phyloP scores from a whole-genome alignment of 2,329 filamentous ascomycete genomes.

The Pestalotiopsis sp. region DNA sequence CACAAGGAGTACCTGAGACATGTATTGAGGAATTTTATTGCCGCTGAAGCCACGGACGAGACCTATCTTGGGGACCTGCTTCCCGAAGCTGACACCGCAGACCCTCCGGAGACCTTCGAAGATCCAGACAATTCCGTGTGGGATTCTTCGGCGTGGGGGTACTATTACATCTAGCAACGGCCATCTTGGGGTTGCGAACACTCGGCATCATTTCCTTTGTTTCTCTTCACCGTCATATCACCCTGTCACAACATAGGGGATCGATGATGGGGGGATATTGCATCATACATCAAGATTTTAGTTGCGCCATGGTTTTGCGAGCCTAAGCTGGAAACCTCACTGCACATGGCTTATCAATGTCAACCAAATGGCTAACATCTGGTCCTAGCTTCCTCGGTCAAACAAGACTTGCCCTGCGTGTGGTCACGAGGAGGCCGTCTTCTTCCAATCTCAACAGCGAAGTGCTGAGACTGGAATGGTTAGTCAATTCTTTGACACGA shows the following conservation, averaged over 20 bases:
- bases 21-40: too few relatives aligned
- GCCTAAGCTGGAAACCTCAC: slow-evolving; percentile 24
- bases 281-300: too few relatives aligned
- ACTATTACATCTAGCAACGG: not conserved
- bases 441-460: slow-evolving; percentile 98
- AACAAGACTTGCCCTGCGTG: slow-evolving; percentile 86
- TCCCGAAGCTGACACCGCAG: slow-evolving; percentile 23
- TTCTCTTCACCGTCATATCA: not conserved
- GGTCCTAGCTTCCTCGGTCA: slow-evolving; percentile 80
- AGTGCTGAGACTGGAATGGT: slow-evolving; percentile 99
- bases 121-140: not conserved
- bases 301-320: too few relatives aligned
- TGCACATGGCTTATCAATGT: slow-evolving; percentile 22
- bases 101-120: slow-evolving; percentile 32
- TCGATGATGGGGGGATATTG: too few relatives aligned
- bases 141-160: not conserved
- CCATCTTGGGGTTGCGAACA: not conserved
- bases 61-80: slow-evolving; percentile 22
- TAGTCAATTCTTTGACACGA: slow-evolving; percentile 38
- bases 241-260: not conserved
- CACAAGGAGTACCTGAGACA: too few relatives aligned
- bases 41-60: too few relatives aligned
- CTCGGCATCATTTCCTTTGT: not conserved
- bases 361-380: slow-evolving; percentile 38
- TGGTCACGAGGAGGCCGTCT: slow-evolving; percentile 87